Evolutionary conservation across 768 basidiomycete species (phyloP).

Genomic region (Ramaria sp.): DNA sequence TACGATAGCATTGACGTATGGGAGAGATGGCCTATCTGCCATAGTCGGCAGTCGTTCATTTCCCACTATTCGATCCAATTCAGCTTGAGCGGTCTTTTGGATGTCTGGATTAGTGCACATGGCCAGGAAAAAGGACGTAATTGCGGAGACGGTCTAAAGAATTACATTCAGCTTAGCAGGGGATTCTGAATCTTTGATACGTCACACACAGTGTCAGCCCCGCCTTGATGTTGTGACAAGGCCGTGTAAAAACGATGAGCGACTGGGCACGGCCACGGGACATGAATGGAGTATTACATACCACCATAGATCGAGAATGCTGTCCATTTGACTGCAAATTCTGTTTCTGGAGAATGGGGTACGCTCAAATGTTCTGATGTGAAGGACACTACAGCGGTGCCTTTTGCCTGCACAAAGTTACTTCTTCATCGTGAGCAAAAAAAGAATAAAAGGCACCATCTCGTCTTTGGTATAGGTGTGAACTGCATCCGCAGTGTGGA

Average conservation of each 20-base stretch:
- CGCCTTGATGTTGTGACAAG: conserved; percentile 22
- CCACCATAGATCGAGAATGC: conserved; percentile 74
- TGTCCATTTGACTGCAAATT: conserved; percentile 45
- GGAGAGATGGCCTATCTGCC: conserved; percentile 42
- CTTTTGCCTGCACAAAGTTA: conserved; percentile 9
- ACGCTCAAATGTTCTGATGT: conserved; percentile 4
- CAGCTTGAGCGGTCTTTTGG: conserved; percentile 47
- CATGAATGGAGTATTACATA: conserved; percentile 2
- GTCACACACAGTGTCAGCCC: conserved; percentile 47
- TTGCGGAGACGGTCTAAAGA: conserved; percentile 40
- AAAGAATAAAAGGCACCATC: neutral
- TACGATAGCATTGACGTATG: conserved; percentile 49
- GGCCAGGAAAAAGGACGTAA: conserved; percentile 54
- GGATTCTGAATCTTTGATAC: neutral
- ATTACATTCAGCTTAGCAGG: conserved; percentile 2
- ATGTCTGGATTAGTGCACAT: conserved; percentile 53
- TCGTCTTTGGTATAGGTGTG: neutral
- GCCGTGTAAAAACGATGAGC: conserved; percentile 10
- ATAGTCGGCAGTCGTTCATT: conserved; percentile 47
- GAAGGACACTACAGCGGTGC: conserved; percentile 13
- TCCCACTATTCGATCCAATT: conserved; percentile 54
- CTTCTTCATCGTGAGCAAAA: neutral
- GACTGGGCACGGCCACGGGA: neutral
- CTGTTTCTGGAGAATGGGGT: neutral
- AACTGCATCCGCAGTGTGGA: neutral